Evolutionary conservation across 768 basidiomycete species (phyloP), one percentile per base, ranked within the genome.

Genomic region (Mycena leptocephala): DNA sequence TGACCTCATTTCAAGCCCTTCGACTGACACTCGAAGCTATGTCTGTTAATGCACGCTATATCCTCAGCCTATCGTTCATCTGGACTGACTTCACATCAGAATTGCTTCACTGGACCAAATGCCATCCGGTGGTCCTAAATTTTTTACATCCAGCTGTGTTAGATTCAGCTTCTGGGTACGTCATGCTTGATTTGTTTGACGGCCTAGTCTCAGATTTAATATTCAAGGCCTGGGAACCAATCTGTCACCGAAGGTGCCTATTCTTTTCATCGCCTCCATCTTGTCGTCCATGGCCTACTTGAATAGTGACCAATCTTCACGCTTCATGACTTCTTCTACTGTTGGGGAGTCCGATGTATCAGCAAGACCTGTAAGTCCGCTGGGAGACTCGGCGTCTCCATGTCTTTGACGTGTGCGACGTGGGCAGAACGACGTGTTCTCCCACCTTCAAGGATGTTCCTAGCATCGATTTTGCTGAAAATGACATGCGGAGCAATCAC

Each of bases 261-360:
- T 51, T n/a, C 48, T 9, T 8, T 1, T n/a, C 48, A 51, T 51
- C 8, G 48, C 48, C 35, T 86, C 77, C 2, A 76, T 81, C 37
- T 81, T 80, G 3, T 77, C 20, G 32, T 58, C 56, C 56, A 58
- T 58, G 32, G 56, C 56, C 20, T 33, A 22, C 33, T 58, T 58
- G 20, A 58, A 58, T 16, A 35, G 20, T 20, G 20, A 37, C 61
- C 61, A 62, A 26, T 62, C 61, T 22, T 0, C 11, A 1, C 37
- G 8, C 24, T 62, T 41, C 37, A n/a, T 62, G 3, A n/a, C 61
- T 10, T 62, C 61, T 18, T 62, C 35, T 10, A 62, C 61, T 26
- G 24, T 62, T 6, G 37, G 61, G 9, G 61, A 62, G 16, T 62
- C 61, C 16, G 61, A 39, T n/a, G 39, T 14, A 1, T 62, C 61